Evolutionary conservation across 257 asterid species (phyloP).

Genomic region (Jasminum sambac): DNA sequence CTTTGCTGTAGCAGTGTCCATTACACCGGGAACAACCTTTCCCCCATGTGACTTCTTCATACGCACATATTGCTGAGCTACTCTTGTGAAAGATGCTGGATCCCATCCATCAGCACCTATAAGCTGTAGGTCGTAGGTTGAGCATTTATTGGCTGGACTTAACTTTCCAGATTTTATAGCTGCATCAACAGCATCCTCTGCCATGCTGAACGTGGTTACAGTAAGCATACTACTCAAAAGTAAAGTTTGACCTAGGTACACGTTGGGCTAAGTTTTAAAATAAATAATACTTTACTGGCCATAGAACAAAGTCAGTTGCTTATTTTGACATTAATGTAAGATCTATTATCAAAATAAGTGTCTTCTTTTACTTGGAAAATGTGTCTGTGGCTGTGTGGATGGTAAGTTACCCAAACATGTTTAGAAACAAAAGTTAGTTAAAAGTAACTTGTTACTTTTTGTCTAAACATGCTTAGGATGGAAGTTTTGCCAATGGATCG

Average conservation of each 20-base stretch:
- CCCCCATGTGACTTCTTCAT: conserved; percentile 75
- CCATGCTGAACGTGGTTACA: conserved; percentile 69
- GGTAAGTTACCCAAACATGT: too few relatives aligned
- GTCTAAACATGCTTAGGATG: not conserved
- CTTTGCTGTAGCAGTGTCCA: conserved; percentile 94
- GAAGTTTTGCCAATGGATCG: not conserved
- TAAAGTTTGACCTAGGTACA: not conserved
- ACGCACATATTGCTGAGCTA: conserved; percentile 88
- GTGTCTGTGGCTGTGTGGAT: too few relatives aligned
- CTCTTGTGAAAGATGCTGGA: conserved; percentile 78
- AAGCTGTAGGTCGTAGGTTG: conserved; percentile 69
- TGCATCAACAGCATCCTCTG: conserved; percentile 92
- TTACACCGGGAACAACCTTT: conserved; percentile 86
- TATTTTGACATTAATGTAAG: not conserved
- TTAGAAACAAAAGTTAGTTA: too few relatives aligned
- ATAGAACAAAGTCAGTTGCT: not conserved
- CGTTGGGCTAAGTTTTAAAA: not conserved
- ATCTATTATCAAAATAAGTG: not conserved
- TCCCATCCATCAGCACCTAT: conserved; percentile 98
- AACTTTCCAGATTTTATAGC: conserved; percentile 86
- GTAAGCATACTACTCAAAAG: conserved; percentile 27
- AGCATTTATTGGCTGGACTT: conserved; percentile 65
- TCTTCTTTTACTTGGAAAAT: too few relatives aligned
- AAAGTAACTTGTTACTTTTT: not conserved
- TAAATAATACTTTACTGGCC: not conserved